phyloP scores from a whole-genome alignment of 345 rosid genomes.

The Durio zibethinus region DNA sequence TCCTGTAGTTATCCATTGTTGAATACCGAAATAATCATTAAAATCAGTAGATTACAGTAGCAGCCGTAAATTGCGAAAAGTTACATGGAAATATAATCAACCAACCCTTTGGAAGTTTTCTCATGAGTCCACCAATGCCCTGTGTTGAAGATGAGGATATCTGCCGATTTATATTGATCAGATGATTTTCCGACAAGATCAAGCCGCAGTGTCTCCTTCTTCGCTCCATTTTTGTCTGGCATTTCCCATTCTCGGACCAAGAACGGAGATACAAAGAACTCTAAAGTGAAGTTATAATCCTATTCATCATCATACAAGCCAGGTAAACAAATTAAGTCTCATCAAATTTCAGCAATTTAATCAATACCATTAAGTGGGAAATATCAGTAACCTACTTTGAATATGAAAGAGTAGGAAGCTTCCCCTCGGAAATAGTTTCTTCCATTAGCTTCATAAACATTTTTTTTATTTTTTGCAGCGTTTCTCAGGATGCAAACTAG shows the following conservation, averaged over 20 bases:
- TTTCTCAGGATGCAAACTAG: constrained; percentile 77
- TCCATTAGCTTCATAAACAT: constrained; percentile 78
- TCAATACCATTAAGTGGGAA: not conserved
- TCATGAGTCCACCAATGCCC: constrained; percentile 99
- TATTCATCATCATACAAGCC: constrained; percentile 19
- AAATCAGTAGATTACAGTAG: not conserved
- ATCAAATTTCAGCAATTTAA: not conserved
- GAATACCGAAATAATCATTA: not conserved
- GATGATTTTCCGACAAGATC: constrained; percentile 77
- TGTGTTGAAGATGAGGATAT: constrained; percentile 78
- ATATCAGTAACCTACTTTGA: constrained; percentile 49
- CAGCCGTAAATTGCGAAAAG: not conserved
- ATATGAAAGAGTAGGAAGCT: constrained; percentile 78
- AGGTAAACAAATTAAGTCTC: constrained; percentile 1
- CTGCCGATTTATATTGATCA: constrained; percentile 65
- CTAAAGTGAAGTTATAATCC: constrained; percentile 76
- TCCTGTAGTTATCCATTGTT: constrained; percentile 40
- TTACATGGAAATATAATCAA: not conserved
- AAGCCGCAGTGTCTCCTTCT: constrained; percentile 86
- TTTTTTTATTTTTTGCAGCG: constrained; percentile 55
- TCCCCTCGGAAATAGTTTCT: constrained; percentile 72
- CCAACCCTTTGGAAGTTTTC: constrained; percentile 86
- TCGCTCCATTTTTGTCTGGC: constrained; percentile 45
- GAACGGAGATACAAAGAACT: constrained; percentile 90
- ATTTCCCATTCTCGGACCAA: constrained; percentile 91